phyloP scores from a whole-genome alignment of 2,329 filamentous ascomycete species.

The Aspergillus persii region DNA sequence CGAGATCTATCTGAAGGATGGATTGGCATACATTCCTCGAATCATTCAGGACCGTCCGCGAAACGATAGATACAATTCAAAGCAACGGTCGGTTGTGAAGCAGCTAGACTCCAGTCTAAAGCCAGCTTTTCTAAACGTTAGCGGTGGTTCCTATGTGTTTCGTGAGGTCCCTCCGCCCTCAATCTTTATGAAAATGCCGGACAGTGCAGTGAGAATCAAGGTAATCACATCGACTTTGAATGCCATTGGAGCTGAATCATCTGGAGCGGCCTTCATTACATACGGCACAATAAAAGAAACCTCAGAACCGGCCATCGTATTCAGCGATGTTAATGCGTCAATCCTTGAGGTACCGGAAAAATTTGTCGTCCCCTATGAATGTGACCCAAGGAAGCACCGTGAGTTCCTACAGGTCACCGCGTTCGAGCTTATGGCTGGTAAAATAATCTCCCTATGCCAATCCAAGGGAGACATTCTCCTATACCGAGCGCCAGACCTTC shows the following conservation, averaged over 20 bases:
- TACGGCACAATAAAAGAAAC: neutral
- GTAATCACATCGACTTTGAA: neutral
- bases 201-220: neutral
- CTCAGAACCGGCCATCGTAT: neutral
- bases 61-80: neutral
- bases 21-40: neutral
- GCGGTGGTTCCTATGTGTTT: neutral
- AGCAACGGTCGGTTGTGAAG: neutral
- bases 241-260: neutral
- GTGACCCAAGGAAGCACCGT: neutral
- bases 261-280: neutral
- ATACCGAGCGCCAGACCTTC: neutral
- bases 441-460: neutral
- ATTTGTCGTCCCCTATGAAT: neutral
- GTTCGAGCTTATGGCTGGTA: neutral
- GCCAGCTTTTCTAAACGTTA: neutral
- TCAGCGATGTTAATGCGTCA: neutral
- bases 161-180: neutral
- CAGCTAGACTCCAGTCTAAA: neutral
- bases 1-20: neutral
- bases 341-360: neutral
- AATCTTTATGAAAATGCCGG: neutral
- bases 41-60: neutral
- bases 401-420: neutral
- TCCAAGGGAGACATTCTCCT: neutral